phyloP scores from a whole-genome alignment of 2,329 filamentous ascomycete genomes.

The Alternaria sp. region DNA sequence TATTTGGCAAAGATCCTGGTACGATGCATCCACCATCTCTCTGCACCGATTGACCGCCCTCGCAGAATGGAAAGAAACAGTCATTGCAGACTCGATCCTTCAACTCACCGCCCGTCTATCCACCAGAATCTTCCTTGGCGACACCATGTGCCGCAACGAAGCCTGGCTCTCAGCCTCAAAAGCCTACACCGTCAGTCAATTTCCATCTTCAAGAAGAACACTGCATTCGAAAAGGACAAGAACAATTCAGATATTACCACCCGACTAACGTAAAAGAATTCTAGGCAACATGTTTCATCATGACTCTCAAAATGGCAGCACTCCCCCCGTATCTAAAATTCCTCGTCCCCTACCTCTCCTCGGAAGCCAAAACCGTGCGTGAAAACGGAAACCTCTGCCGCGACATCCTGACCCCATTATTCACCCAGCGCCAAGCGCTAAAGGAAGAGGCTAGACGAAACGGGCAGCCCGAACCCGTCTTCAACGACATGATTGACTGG shows the following conservation, averaged over 20 bases:
- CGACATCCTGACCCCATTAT: background rate
- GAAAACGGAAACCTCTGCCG: background rate
- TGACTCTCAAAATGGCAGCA: background rate
- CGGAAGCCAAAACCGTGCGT: background rate
- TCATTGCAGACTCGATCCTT: background rate
- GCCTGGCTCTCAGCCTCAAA: conserved; percentile 50
- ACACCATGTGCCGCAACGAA: conserved; percentile 48
- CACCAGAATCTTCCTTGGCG: conserved; percentile 46
- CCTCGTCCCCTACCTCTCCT: background rate
- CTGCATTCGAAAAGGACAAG: too few relatives aligned
- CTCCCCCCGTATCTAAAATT: background rate
- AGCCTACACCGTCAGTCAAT: conserved; percentile 36
- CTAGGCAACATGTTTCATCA: too few relatives aligned
- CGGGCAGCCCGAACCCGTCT: background rate
- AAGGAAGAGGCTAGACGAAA: background rate
- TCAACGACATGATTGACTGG: conserved; percentile 7
- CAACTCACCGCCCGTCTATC: conserved; percentile 6
- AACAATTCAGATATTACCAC: too few relatives aligned
- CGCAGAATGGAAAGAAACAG: conserved; percentile 2
- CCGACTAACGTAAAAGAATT: background rate
- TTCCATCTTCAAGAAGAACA: too few relatives aligned
- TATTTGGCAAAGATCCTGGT: background rate
- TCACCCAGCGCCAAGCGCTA: background rate
- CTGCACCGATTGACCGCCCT: background rate
- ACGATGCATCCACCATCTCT: background rate